Base-by-base conservation (phyloP, 495 filamentous ascomycete genomes). In the Tirmania nivea region DNA sequence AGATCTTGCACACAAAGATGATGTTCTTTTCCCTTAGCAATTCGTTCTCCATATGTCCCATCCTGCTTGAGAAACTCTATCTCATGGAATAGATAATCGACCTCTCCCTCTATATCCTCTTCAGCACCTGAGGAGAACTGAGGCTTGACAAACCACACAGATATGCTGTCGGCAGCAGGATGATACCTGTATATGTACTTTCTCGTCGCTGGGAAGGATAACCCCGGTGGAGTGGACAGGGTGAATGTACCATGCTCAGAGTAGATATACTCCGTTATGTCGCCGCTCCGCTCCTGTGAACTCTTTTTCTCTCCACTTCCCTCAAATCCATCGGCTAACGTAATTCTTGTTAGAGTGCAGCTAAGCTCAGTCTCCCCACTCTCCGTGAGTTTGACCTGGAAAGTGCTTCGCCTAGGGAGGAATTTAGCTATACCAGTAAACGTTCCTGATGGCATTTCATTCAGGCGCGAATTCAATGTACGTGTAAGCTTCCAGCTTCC, bases 41-140 rank as follows among this genome's bases (percentile, higher is more conserved):
- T 69, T 25, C 54, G 64, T 39, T 49, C 57, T 52, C 58, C 54
- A 36, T 58, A 49, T 34, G 54, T 47, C 56, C 56, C 45, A 58
- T 55, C 47, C 42, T 52, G 6, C 4, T 17, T 49, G 42, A 50
- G 45, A 37, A 58, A 36, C 14, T 71, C 69, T 8, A 80, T 57
- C 34, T 74, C 67, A 54, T 83, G 78, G 59, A 84, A 84, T 19
- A 84, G 66, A 52, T 81, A 80, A 57, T 83, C 80, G 1, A 77
- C 77, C 4, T 67, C 68, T 45, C 39, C 39, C 8, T 45, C 1
- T 45, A 64, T 52, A 7, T 66, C 66, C 45, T 82, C 76, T 16
- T 73, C 70, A 14, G 17, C 4, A 4, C 14, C 14, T 19, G 39
- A 8, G 4, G 39, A 8, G 14, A 8, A 3, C 39, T 14, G 17